Percentiles rank a stretch among this genome's conserved stretches.
phyloP scores from a whole-genome alignment of 2,329 filamentous ascomycete genomes.

The Cladosporium austrohemisphaericum region DNA sequence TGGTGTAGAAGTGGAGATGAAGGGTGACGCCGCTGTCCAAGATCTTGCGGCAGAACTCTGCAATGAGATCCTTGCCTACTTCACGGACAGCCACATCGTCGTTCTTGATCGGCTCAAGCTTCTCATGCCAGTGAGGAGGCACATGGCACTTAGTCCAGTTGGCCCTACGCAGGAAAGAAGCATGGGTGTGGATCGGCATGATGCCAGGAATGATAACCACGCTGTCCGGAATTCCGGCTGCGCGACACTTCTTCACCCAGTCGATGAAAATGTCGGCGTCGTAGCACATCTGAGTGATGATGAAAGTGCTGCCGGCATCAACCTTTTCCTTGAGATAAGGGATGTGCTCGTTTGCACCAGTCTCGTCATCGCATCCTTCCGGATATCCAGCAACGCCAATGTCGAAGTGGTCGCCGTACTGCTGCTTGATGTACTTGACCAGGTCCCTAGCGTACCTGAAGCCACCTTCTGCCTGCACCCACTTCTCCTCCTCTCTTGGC shows the following conservation, averaged over 20 bases:
- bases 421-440: conserved; percentile 74
- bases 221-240: conserved; percentile 66
- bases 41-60: conserved; percentile 84
- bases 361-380: conserved; percentile 90
- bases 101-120: conserved; percentile 90
- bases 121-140: conserved; percentile 74
- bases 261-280: conserved; percentile 90
- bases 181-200: conserved; percentile 93
- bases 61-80: conserved; percentile 80
- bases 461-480: conserved; percentile 79
- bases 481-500: conserved; percentile 87
- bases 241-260: conserved; percentile 84
- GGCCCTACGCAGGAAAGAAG: conserved; percentile 82
- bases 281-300: conserved; percentile 99
- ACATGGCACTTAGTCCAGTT: conserved; percentile 87
- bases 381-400: conserved; percentile 97
- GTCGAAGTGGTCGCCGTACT: conserved; percentile 86
- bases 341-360: conserved; percentile 77
- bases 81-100: conserved; percentile 91
- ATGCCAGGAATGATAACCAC: conserved; percentile 82
- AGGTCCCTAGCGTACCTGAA: conserved; percentile 93
- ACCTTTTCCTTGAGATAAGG: conserved; percentile 96
- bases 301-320: conserved; percentile 86
- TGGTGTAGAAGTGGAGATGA: conserved; percentile 95
- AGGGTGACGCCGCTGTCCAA: conserved; percentile 74